Percentiles rank a stretch among this genome's conserved stretches.
These are phyloP conservation scores for Aspergillus indologenus DNA, from an alignment of 495 filamentous ascomycete genomes.

Conservation along the genomic window DNA sequence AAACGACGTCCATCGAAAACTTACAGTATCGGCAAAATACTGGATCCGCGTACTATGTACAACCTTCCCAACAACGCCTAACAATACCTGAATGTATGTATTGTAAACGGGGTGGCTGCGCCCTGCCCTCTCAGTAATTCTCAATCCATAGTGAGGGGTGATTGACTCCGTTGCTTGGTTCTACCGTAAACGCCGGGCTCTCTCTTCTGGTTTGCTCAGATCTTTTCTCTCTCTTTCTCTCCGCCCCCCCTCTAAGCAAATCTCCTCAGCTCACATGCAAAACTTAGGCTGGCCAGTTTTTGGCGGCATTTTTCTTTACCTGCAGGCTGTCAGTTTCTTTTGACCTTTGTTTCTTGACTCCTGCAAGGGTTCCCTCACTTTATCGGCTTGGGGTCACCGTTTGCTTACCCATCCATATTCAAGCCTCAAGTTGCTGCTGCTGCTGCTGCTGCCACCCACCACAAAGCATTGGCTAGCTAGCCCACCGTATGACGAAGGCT, in stretches of 20 bases:
- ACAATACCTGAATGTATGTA: constrained; percentile 3
- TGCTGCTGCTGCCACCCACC: no score
- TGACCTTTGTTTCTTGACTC: neutral
- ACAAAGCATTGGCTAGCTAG: neutral
- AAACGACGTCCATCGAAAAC: constrained; percentile 19
- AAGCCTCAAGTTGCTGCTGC: neutral
- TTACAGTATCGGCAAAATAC: constrained; percentile 18
- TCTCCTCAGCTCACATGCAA: constrained; percentile 4
- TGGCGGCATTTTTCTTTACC: neutral
- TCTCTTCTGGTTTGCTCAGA: constrained; percentile 8
- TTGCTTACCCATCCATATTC: constrained; percentile 2
- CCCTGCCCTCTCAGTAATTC: neutral
- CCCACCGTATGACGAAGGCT: constrained; percentile 17
- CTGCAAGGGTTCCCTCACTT: constrained; percentile 5
- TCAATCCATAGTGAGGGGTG: constrained; percentile 16
- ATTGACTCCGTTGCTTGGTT: constrained; percentile 14
- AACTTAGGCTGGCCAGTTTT: neutral
- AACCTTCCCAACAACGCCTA: neutral
- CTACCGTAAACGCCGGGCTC: constrained; percentile 15
- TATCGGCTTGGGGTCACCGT: neutral
- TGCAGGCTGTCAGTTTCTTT: constrained; percentile 6
- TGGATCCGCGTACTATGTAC: constrained; percentile 11
- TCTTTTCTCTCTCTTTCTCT: neutral
- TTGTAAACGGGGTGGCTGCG: constrained; percentile 10
- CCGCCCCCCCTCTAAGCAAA: neutral